phyloP scores from a whole-genome alignment of 495 filamentous ascomycete genomes.

The Penicillium herquei region DNA sequence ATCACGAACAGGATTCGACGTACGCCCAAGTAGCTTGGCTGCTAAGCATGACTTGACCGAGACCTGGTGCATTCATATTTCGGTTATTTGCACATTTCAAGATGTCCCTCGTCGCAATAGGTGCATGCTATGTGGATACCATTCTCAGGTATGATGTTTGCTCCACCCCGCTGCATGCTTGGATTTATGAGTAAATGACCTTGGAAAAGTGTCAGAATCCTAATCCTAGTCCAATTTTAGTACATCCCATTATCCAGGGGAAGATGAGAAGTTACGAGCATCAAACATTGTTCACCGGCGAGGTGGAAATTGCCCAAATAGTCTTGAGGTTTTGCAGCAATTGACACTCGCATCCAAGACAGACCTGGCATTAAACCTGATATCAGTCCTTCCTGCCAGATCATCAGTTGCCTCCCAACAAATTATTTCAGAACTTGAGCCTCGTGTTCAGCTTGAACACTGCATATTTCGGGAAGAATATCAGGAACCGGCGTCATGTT shows the following conservation, averaged over 20 bases:
- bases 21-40: neutral
- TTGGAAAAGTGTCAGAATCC: no score
- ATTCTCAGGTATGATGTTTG: constrained; percentile 54
- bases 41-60: neutral
- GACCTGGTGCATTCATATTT: neutral
- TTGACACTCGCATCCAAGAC: constrained; percentile 27
- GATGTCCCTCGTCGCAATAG: constrained; percentile 56
- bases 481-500: constrained; percentile 63
- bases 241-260: constrained; percentile 61
- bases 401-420: constrained; percentile 38
- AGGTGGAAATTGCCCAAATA: constrained; percentile 72
- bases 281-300: constrained; percentile 56
- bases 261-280: constrained; percentile 72
- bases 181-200: no score
- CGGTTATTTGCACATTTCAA: neutral
- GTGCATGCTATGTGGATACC: constrained; percentile 68
- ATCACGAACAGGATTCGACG: neutral
- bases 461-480: constrained; percentile 59
- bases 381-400: constrained; percentile 42
- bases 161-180: neutral
- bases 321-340: constrained; percentile 66
- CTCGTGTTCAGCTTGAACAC: constrained; percentile 45
- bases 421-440: constrained; percentile 40
- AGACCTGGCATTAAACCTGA: constrained; percentile 32
- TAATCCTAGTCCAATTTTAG: constrained; percentile 28